Percentiles rank a stretch among this genome's conserved stretches.
Conservation (phyloP, 2,329 filamentous ascomycete genomes). For the Sporothrix dimorphospora region DNA sequence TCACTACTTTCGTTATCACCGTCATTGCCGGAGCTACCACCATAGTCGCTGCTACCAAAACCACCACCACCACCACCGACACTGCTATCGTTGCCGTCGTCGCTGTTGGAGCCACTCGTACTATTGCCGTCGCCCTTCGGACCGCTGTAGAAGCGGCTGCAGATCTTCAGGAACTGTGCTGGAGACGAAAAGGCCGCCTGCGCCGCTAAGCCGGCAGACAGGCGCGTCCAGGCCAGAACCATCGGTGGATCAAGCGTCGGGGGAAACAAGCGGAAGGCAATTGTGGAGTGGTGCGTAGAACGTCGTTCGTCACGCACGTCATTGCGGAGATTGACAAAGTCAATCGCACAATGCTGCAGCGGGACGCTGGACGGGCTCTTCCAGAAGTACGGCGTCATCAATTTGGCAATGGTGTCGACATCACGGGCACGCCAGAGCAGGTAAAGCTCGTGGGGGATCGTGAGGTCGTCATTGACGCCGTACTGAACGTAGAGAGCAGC, state of each 20-base stretch:
- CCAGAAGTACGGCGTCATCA: slow-evolving; percentile 20
- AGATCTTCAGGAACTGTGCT: not conserved
- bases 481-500: not conserved
- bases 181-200: not conserved
- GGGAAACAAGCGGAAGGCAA: not conserved
- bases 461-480: not conserved
- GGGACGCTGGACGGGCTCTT: not conserved
- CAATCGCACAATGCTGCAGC: slow-evolving; percentile 7
- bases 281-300: not conserved
- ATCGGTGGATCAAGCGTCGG: not conserved
- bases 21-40: not conserved
- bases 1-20: not conserved
- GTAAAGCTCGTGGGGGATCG: slow-evolving; percentile 14
- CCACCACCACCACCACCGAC: not conserved
- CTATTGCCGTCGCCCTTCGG: not conserved
- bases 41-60: not conserved
- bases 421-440: slow-evolving; percentile 21
- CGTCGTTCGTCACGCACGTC: slow-evolving; percentile 11
- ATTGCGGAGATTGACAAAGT: slow-evolving; percentile 6
- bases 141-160: not conserved
- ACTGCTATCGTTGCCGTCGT: not conserved
- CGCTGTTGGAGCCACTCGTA: no score
- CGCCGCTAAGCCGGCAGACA: not conserved
- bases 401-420: not conserved
- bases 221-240: slow-evolving; percentile 4